Evolutionary conservation across 805 yeast genomes (phyloP).

Genomic region (Naumovozyma dairenensis): DNA sequence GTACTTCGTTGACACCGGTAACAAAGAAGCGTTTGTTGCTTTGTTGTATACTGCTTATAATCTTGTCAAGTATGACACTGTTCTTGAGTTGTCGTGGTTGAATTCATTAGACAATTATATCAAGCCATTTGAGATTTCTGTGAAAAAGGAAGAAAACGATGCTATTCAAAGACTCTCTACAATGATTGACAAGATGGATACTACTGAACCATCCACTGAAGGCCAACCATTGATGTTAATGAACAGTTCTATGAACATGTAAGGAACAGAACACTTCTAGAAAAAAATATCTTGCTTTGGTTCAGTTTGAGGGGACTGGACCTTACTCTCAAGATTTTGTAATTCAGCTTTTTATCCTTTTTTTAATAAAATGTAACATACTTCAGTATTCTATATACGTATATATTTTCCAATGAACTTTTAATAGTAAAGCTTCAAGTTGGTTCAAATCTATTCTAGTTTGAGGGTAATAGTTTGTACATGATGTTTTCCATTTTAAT

Average conservation of each 20-base stretch:
- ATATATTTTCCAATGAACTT: too few relatives aligned
- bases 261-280: too few relatives aligned
- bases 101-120: constrained; percentile 73
- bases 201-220: constrained; percentile 40
- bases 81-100: constrained; percentile 85
- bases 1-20: constrained; percentile 94
- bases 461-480: too few relatives aligned
- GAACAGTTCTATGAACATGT: constrained; percentile 68
- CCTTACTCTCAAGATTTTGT: too few relatives aligned
- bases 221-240: constrained; percentile 76
- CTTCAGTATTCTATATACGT: too few relatives aligned
- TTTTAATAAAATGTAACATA: too few relatives aligned
- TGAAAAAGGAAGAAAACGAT: constrained; percentile 69
- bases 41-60: constrained; percentile 80
- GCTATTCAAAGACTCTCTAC: constrained; percentile 60
- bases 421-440: too few relatives aligned
- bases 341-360: too few relatives aligned
- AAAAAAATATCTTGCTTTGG: too few relatives aligned
- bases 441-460: too few relatives aligned
- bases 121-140: constrained; percentile 84
- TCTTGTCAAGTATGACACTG: constrained; percentile 69
- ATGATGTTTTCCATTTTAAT: too few relatives aligned
- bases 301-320: too few relatives aligned
- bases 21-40: constrained; percentile 90
- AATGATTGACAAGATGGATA: constrained; percentile 56